Evolutionary conservation across 495 filamentous ascomycete genomes (phyloP), one percentile per base, ranked within the genome.

Genomic region (Podospora fimiseda): DNA sequence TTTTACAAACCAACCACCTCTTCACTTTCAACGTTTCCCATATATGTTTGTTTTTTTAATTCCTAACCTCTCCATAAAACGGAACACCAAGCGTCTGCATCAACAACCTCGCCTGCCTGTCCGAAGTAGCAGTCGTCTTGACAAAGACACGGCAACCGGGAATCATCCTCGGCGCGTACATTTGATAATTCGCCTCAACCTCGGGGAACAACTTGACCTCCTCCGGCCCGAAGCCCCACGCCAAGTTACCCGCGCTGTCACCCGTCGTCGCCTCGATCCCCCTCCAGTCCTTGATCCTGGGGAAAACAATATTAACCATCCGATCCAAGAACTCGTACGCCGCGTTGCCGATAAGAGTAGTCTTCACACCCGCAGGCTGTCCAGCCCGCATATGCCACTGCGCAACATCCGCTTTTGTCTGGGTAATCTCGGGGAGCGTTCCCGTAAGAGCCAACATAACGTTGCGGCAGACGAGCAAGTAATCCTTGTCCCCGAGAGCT

Each of bases 271-370:
- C 92, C 65, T 79, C 74, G 33, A 96, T 76, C 52, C 93, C 93
- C 51, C 78, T 77, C 82, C 89, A 98, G 52, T 98, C 93, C 76
- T 96, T 98, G 60, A 97, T 91, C 60, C 82, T 84, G 46, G 93
- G 93, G 65, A 96, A 74, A 7, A 98, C 94, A 3, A 96, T 73
- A 69, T 95, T 86, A 37, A 96, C 74, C 58, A 86, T 68, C 72
- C 91, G 90, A 46, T 88, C 82, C 38, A 98, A 58, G 68, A 97
- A 97, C 65, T 94, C 81, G 54, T 87, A 90, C 64, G 95, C 91
- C 45, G 85, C 80, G 68, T 93, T 85, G 14, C 89, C 87, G 24
- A 74, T 69, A 42, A 97, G 63, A 37, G 86, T 81, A 19, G 81
- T 83, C 58, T 77, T 72, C 79, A 93, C 67, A 81, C 83, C 60